phyloP scores from a whole-genome alignment of 2,329 filamentous ascomycete genomes.

The Sporothrix protearum region DNA sequence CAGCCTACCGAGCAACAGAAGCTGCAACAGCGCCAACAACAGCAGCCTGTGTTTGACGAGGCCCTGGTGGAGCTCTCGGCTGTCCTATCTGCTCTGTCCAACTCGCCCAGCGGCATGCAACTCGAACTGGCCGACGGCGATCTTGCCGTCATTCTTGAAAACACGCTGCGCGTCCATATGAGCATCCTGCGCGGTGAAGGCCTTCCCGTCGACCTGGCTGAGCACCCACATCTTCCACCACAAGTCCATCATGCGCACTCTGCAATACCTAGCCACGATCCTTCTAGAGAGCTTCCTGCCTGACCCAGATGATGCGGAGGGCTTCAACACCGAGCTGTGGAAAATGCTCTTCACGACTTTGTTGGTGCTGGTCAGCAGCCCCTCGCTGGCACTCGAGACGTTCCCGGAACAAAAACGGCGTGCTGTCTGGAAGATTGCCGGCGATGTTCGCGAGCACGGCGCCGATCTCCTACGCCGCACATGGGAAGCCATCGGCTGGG shows the following conservation, averaged over 20 bases:
- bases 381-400: slow-evolving; percentile 84
- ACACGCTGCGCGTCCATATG: slow-evolving; percentile 77
- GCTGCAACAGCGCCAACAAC: neutral
- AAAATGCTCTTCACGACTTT: slow-evolving; percentile 87
- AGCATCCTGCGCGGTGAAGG: slow-evolving; percentile 87
- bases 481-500: slow-evolving; percentile 97
- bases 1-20: slow-evolving; percentile 7
- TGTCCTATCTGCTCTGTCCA: slow-evolving; percentile 77
- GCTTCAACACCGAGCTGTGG: slow-evolving; percentile 92
- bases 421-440: slow-evolving; percentile 98
- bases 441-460: slow-evolving; percentile 88
- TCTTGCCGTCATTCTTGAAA: slow-evolving; percentile 69
- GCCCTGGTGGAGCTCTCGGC: slow-evolving; percentile 84
- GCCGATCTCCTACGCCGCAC: slow-evolving; percentile 78
- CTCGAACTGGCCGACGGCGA: slow-evolving; percentile 73
- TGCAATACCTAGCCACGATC: slow-evolving; percentile 77
- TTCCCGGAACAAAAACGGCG: slow-evolving; percentile 95
- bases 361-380: slow-evolving; percentile 82
- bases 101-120: slow-evolving; percentile 68
- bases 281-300: slow-evolving; percentile 82
- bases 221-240: slow-evolving; percentile 92
- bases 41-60: slow-evolving; percentile 68
- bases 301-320: slow-evolving; percentile 83
- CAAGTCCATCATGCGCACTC: slow-evolving; percentile 78
- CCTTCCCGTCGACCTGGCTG: slow-evolving; percentile 85